Conservation (phyloP, 345 rosid genomes). For the Dipteronia dyeriana region DNA sequence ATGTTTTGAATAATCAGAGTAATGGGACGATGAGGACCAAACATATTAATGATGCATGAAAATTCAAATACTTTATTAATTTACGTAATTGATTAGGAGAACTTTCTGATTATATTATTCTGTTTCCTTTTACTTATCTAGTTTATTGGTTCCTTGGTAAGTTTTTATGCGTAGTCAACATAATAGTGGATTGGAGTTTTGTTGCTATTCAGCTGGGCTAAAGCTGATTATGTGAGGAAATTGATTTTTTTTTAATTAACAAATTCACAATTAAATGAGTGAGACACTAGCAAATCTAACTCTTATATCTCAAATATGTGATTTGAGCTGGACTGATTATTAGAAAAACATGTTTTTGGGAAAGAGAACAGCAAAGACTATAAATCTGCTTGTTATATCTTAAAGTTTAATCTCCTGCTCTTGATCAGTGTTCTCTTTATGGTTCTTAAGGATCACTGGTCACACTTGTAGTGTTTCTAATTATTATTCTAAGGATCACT, state of each 20-base stretch:
- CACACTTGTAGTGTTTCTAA: neutral
- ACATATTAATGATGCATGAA: neutral
- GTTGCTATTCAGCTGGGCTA: neutral
- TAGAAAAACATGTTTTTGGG: conserved; percentile 6
- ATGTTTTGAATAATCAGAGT: neutral
- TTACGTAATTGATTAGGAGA: neutral
- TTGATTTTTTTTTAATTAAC: neutral
- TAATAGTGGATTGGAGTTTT: neutral
- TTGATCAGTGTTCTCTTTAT: neutral
- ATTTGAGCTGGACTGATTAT: neutral
- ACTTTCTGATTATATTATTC: neutral
- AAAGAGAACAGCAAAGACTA: neutral
- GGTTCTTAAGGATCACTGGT: neutral
- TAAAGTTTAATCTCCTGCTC: neutral
- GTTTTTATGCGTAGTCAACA: neutral
- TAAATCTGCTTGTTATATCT: neutral
- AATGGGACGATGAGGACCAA: neutral
- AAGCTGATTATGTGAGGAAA: neutral
- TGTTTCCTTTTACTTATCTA: neutral
- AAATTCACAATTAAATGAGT: neutral
- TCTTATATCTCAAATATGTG: neutral
- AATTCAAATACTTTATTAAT: neutral
- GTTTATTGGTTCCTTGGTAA: neutral
- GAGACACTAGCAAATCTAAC: neutral
- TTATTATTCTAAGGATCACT: neutral